Evolutionary conservation across 345 rosid species (phyloP).

Genomic region (Carallia pectinifolia): DNA sequence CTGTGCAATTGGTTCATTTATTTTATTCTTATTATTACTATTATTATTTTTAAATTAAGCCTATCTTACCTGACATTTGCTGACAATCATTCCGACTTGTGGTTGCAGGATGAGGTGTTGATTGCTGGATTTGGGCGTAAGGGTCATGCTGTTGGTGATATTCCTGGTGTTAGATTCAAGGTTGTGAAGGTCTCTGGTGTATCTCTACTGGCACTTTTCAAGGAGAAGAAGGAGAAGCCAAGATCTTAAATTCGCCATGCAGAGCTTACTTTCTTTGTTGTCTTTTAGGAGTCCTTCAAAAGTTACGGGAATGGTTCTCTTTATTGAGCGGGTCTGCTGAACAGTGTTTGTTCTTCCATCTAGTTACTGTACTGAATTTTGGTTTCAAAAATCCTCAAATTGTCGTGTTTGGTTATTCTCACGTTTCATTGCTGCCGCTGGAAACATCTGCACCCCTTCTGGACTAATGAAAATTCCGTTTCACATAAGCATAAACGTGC

Average conservation of each 20-base stretch:
- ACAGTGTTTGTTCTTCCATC: constrained; percentile 4
- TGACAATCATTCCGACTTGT: background rate
- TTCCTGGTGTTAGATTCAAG: constrained; percentile 75
- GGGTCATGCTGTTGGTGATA: constrained; percentile 75
- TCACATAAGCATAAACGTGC: too few species aligned
- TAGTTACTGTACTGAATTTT: constrained; percentile 11
- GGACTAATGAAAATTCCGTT: too few species aligned
- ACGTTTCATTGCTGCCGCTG: too few species aligned
- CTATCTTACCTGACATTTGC: background rate
- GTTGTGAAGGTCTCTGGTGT: constrained; percentile 76
- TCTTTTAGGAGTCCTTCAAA: background rate
- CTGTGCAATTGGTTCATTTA: background rate
- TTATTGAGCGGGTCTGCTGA: constrained; percentile 4
- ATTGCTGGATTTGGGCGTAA: constrained; percentile 74
- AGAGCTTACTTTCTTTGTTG: constrained; percentile 1
- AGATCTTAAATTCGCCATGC: constrained; percentile 8
- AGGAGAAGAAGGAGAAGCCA: constrained; percentile 57
- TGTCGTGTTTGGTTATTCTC: too few species aligned
- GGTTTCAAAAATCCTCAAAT: background rate
- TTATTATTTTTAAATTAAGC: too few species aligned
- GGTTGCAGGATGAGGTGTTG: constrained; percentile 57
- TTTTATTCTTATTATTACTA: too few species aligned
- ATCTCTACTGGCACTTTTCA: constrained; percentile 63
- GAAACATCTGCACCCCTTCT: too few species aligned
- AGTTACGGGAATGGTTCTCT: background rate